Evolutionary conservation across 768 basidiomycete genomes (phyloP).

Genomic region (Mrakia blollopis): DNA sequence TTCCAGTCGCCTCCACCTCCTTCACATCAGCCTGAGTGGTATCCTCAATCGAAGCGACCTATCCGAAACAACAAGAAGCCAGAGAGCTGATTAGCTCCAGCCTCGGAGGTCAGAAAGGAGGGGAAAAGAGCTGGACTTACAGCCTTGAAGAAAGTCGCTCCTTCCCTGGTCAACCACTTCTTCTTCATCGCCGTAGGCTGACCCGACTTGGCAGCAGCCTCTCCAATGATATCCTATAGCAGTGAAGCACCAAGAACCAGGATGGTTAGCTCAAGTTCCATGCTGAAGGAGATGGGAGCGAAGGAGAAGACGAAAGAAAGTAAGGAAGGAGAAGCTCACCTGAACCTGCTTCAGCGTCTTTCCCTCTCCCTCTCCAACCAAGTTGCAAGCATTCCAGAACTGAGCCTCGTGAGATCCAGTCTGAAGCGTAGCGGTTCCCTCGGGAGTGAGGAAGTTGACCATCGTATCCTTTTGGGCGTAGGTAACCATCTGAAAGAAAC

Average conservation of each 20-base stretch:
- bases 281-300: no score
- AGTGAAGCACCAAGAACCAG: neutral
- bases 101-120: neutral
- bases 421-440: slow-evolving; percentile 71
- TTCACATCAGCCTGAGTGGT: slow-evolving; percentile 66
- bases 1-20: slow-evolving; percentile 68
- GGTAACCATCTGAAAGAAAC: slow-evolving; percentile 64
- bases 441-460: slow-evolving; percentile 68
- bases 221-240: slow-evolving; percentile 57
- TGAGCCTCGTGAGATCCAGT: slow-evolving; percentile 92
- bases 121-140: slow-evolving; percentile 51
- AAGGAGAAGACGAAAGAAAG: neutral
- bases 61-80: neutral
- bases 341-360: slow-evolving; percentile 65
- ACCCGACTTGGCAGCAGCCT: slow-evolving; percentile 84
- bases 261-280: neutral
- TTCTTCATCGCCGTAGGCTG: slow-evolving; percentile 96
- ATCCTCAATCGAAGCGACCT: slow-evolving; percentile 68
- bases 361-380: slow-evolving; percentile 63
- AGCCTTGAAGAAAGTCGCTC: slow-evolving; percentile 71
- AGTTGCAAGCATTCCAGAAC: slow-evolving; percentile 79
- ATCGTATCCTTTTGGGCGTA: slow-evolving; percentile 58
- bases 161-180: slow-evolving; percentile 91
- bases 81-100: neutral
- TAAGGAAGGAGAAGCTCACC: slow-evolving; percentile 41